Base-by-base conservation (phyloP, 257 asterid genomes). In the Fraxinus anomala region DNA sequence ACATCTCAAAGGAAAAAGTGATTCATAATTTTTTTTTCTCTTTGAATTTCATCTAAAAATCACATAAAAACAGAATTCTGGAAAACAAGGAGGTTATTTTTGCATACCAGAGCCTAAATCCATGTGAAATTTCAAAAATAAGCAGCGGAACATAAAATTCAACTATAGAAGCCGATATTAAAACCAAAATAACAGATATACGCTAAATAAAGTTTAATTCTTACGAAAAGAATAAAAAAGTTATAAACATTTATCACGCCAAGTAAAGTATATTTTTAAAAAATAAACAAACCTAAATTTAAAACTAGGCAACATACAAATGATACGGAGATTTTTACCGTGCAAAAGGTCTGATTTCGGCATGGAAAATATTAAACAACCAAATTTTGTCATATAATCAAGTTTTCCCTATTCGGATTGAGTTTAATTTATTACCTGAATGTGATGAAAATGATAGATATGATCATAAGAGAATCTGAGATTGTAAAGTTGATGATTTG, bases 71-170 rank as follows among this genome's bases (percentile, higher is more conserved):
- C 47, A 61, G 34, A 44, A 72, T n/a, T 61, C 42, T 44, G 4
- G 73, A 66, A 31, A 8, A 42, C 13, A 44, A 34, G 69, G 72
- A 51, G 44, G 34, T 33, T 34, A 28, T 2, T 42, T 59, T 77
- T 47, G 34, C 88, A 42, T 65, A 86, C 92, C 91, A 74, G 86
- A 86, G 56, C 89, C 89, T 21, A 82, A 82, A 59, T 85, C 92
- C 94, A 89, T 89, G 34, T 31, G 72, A 80, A 68, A 70, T 72
- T 73, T 36, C 77, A 78, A 61, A 73, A 76, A n/a, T 54, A 37
- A 44, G 36, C 30, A 74, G 37, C 26, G 10, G 66, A 34, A 49
- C 56, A 61, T 34, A 10, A 54, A 24, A 44, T 19, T 13, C 76
- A 61, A 24, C 63, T n/a, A 31, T 23, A 24, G 33, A 69, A 69